A percentile compares a stretch with the other conserved stretches of the same genome.
phyloP scores from a whole-genome alignment of 495 filamentous ascomycete species.

The Pyronema domesticum region DNA sequence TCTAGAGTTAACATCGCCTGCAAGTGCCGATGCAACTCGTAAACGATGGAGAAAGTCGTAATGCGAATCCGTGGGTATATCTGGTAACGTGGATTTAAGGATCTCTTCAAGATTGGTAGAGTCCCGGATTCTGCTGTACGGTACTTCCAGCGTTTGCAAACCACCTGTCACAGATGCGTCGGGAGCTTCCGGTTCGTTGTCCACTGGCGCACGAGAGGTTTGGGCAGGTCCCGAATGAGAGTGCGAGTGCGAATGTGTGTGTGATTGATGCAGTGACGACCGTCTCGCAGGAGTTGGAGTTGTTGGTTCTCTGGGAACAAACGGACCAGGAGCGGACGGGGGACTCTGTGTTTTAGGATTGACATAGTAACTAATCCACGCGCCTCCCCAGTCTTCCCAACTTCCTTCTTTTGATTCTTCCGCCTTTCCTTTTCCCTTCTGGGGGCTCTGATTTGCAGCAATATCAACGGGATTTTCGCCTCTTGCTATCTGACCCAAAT shows the following conservation, averaged over 20 bases:
- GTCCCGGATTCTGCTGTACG: conserved; percentile 43
- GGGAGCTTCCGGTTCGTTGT: conserved; percentile 37
- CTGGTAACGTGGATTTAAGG: conserved; percentile 40
- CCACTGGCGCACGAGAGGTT: conserved; percentile 14
- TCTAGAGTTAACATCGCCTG: conserved; percentile 42
- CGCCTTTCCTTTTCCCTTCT: conserved; percentile 21
- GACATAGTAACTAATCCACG: conserved; percentile 49
- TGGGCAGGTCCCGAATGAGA: conserved; percentile 17
- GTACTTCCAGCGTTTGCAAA: conserved; percentile 52
- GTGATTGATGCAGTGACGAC: conserved; percentile 23
- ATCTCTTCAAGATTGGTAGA: conserved; percentile 44
- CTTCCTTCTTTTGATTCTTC: conserved; percentile 11
- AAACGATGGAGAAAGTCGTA: conserved; percentile 78
- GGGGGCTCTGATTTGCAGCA: conserved; percentile 24
- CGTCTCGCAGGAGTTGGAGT: conserved; percentile 37
- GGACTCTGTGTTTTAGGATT: conserved; percentile 23
- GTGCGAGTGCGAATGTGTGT: conserved; percentile 14
- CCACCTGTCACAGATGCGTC: conserved; percentile 31
- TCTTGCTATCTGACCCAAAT: conserved; percentile 52
- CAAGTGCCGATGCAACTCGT: conserved; percentile 61
- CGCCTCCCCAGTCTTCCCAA: conserved; percentile 54
- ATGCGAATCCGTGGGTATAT: conserved; percentile 51
- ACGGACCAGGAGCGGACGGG: conserved; percentile 11
- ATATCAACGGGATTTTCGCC: conserved; percentile 32
- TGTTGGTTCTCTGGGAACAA: conserved; percentile 26